These are phyloP conservation scores for Thraustotheca clavata DNA, from an alignment of 352 stramenopile genomes.

Conservation along the genomic window DNA sequence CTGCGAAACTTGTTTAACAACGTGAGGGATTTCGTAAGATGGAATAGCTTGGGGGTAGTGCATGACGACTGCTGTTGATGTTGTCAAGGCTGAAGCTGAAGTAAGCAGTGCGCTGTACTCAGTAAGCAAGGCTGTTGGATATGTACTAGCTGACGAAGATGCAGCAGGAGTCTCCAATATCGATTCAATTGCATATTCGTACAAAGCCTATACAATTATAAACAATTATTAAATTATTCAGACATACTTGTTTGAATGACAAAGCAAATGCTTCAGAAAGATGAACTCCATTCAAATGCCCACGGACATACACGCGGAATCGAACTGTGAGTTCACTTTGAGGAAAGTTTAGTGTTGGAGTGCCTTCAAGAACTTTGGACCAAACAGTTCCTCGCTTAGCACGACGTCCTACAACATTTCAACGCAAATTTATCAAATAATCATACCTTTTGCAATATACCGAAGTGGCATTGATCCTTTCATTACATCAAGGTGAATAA, in stretches of 20 bases:
- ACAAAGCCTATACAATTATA: conserved; percentile 31
- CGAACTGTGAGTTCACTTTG: conserved; percentile 28
- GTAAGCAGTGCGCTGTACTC: background rate
- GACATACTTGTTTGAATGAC: conserved; percentile 44
- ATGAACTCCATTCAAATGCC: conserved; percentile 44
- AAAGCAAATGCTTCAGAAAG: conserved; percentile 51
- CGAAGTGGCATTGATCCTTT: background rate
- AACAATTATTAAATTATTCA: background rate
- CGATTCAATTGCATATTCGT: conserved; percentile 69
- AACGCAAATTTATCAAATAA: background rate
- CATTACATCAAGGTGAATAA: conserved; percentile 49
- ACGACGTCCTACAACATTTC: background rate
- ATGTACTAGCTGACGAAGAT: background rate
- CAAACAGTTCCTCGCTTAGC: background rate
- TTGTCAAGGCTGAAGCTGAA: background rate
- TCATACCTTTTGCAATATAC: background rate
- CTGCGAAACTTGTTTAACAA: conserved; percentile 5
- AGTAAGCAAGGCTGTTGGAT: background rate
- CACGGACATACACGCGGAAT: conserved; percentile 69
- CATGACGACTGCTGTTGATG: background rate
- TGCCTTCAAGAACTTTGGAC: background rate
- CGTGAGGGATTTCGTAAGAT: conserved; percentile 16
- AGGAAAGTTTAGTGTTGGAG: background rate
- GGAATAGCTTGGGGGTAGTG: conserved; percentile 4
- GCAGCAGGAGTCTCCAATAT: conserved; percentile 26